phyloP scores from a whole-genome alignment of 352 stramenopile species.

The Phytopythium aichiense region DNA sequence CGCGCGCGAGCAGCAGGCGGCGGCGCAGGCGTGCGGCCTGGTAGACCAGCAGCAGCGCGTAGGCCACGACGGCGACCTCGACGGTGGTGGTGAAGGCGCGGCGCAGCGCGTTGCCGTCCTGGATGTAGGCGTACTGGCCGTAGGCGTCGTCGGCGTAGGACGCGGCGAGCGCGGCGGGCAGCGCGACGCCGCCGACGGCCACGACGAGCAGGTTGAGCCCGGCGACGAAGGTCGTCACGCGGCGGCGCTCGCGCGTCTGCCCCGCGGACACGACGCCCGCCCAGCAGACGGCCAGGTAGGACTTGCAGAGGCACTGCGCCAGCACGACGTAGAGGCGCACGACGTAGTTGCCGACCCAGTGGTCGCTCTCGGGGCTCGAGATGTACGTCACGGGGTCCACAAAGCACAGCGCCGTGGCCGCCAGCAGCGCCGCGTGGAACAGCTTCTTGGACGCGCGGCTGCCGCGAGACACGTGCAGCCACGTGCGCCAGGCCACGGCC shows the following conservation, averaged over 20 bases:
- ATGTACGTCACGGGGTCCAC: slow-evolving; percentile 60
- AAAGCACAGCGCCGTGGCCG: slow-evolving; percentile 59
- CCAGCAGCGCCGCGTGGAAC: slow-evolving; percentile 73
- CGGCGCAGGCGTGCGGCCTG: slow-evolving; percentile 71
- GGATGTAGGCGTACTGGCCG: slow-evolving; percentile 67
- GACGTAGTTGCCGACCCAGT: slow-evolving; percentile 64
- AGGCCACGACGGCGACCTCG: slow-evolving; percentile 54
- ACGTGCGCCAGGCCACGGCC: slow-evolving; percentile 60
- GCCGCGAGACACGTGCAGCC: slow-evolving; percentile 51
- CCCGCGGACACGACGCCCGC: slow-evolving; percentile 75
- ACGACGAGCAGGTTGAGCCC: slow-evolving; percentile 51
- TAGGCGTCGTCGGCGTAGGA: slow-evolving; percentile 51
- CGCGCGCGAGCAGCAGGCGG: slow-evolving; percentile 64
- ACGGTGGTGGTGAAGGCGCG: slow-evolving; percentile 54
- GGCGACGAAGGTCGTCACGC: slow-evolving; percentile 49
- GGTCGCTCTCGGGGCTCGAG: slow-evolving; percentile 48
- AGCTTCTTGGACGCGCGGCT: slow-evolving; percentile 51
- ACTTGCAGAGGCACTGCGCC: slow-evolving; percentile 76
- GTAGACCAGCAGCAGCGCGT: slow-evolving; percentile 61
- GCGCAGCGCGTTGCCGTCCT: slow-evolving; percentile 31
- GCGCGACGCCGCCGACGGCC: slow-evolving; percentile 50
- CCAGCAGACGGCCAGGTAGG: slow-evolving; percentile 78
- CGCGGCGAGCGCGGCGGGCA: slow-evolving; percentile 44
- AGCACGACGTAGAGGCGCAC: slow-evolving; percentile 63
- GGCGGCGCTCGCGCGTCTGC: slow-evolving; percentile 49